Percentiles rank a stretch among this genome's conserved stretches.
These are phyloP conservation scores for Vitis riparia DNA, from an alignment of 164 flowering plant species.

Conservation along the genomic window DNA sequence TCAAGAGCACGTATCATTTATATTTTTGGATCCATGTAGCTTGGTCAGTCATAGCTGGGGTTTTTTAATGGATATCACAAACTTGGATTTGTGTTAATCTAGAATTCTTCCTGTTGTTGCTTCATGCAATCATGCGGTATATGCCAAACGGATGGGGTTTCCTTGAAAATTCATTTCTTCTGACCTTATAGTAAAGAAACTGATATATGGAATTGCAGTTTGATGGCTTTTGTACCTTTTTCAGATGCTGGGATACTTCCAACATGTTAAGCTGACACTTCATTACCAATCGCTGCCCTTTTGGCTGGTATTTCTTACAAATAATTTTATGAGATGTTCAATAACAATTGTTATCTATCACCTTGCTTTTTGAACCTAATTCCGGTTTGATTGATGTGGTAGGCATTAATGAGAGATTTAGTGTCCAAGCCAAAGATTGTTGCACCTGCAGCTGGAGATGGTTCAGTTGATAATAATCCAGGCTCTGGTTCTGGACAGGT, in stretches of 20 bases:
- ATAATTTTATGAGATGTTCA: not conserved
- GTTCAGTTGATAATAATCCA: slow-evolving; percentile 20
- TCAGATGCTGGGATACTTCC: slow-evolving; percentile 96
- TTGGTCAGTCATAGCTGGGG: not conserved
- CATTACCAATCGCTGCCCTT: slow-evolving; percentile 77
- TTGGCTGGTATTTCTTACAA: slow-evolving; percentile 78
- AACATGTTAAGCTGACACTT: slow-evolving; percentile 70
- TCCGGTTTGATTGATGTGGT: slow-evolving; percentile 15
- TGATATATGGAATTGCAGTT: slow-evolving; percentile 7
- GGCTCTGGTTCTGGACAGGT: slow-evolving; percentile 36
- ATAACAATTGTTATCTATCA: not conserved
- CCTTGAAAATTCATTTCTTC: not conserved
- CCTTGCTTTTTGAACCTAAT: slow-evolving; percentile 1
- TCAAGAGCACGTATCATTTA: too few species aligned
- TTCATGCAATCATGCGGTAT: not conserved
- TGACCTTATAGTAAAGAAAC: not conserved
- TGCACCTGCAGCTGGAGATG: slow-evolving; percentile 41
- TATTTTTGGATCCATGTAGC: not conserved
- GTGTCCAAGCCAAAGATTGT: slow-evolving; percentile 63
- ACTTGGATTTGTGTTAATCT: not conserved
- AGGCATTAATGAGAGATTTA: slow-evolving; percentile 80
- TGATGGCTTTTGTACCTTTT: slow-evolving; percentile 12
- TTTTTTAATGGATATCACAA: not conserved
- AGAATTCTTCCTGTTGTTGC: not conserved
- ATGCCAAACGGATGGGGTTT: not conserved